Evolutionary conservation across 371 early-diverging fungal species (phyloP).

Genomic region (Vairimorpha necatrix): DNA sequence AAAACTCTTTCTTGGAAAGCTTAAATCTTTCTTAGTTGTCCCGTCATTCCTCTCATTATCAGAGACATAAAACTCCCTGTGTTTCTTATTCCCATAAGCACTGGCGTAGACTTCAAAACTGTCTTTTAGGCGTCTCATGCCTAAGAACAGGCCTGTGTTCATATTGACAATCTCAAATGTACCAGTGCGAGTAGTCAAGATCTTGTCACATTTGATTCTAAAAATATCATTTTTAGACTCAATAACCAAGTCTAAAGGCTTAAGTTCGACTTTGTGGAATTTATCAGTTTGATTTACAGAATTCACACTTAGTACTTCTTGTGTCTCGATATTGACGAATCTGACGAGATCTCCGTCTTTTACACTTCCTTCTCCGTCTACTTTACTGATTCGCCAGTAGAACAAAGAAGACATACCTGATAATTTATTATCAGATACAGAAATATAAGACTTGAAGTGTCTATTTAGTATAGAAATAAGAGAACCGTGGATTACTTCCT

Average conservation of each 20-base stretch:
- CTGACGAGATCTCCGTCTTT: neutral
- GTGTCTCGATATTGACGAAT: neutral
- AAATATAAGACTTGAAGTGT: neutral
- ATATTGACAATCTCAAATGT: neutral
- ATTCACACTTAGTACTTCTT: neutral
- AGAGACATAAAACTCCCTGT: neutral
- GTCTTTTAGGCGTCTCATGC: neutral
- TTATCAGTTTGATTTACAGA: slow-evolving; percentile 1
- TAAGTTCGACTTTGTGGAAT: neutral
- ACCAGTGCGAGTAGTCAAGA: neutral
- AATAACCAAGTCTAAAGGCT: neutral
- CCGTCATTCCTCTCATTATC: neutral
- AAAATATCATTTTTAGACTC: slow-evolving; percentile 15
- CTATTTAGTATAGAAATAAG: slow-evolving; percentile 11
- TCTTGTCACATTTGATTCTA: neutral
- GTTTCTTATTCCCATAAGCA: neutral
- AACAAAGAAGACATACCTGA: neutral
- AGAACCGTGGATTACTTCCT: neutral
- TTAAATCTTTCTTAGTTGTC: neutral
- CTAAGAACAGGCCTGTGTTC: neutral
- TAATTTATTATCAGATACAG: neutral
- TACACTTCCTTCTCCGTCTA: neutral
- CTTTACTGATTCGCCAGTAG: neutral
- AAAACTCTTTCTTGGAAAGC: neutral
- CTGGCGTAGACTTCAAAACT: neutral